phyloP scores from a whole-genome alignment of 2,329 filamentous ascomycete genomes.

The Shiraia bambusicola region DNA sequence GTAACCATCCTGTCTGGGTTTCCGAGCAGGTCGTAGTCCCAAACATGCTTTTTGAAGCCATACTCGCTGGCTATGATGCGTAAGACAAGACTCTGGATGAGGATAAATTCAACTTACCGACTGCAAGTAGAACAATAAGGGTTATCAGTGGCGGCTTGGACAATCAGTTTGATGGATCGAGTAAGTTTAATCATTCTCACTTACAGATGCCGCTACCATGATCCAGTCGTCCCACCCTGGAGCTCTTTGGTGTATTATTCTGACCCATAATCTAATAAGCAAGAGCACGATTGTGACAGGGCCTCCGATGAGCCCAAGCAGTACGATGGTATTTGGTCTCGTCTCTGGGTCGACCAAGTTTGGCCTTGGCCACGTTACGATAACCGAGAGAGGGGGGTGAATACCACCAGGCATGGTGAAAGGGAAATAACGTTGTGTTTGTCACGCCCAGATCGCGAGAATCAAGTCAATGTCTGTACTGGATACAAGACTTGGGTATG shows the following conservation, averaged over 20 bases:
- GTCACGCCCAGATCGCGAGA: background rate
- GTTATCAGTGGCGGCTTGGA: constrained; percentile 19
- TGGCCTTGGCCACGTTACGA: constrained; percentile 26
- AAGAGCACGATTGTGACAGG: constrained; percentile 26
- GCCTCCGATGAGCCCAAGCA: constrained; percentile 24
- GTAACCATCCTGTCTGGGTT: constrained; percentile 12
- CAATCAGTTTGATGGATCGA: constrained; percentile 6
- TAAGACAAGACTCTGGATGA: constrained; percentile 9
- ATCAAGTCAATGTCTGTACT: background rate
- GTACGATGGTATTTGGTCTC: constrained; percentile 19
- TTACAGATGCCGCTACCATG: constrained; percentile 28
- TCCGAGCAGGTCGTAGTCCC: constrained; percentile 22
- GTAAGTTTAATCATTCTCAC: background rate
- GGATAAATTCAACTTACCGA: constrained; percentile 14
- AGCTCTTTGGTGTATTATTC: constrained; percentile 27
- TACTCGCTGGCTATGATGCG: constrained; percentile 12
- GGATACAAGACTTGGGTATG: constrained; percentile 13
- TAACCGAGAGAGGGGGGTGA: constrained; percentile 27
- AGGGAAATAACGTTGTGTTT: background rate
- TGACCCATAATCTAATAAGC: constrained; percentile 32
- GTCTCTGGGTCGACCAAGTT: constrained; percentile 27
- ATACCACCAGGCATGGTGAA: constrained; percentile 35
- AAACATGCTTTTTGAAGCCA: constrained; percentile 30
- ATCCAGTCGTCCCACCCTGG: constrained; percentile 36
- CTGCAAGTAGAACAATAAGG: constrained; percentile 22